Evolutionary conservation across 257 asterid species (phyloP), one percentile per base, ranked within the genome.

Genomic region (Mitragyna speciosa): DNA sequence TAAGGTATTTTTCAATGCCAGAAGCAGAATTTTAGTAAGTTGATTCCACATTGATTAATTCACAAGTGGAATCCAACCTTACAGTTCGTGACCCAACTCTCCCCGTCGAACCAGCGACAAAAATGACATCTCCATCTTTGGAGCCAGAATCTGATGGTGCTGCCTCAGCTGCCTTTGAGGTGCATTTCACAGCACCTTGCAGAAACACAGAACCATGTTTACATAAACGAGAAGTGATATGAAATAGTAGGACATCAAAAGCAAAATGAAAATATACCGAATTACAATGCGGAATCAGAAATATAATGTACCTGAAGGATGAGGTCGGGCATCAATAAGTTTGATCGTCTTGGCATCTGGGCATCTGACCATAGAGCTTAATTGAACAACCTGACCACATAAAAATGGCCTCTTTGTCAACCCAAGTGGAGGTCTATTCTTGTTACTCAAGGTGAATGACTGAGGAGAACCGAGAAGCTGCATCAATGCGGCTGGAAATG

Each of bases 31-130:
- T 0, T 17, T 33, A 24, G 36, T 20, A 43, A 79, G 59, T 43
- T 51, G 24, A 67, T 12, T 78, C 79, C 49, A 45, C 28, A 79
- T 59, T 33, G 10, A 58, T 51, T 14, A 47, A 83, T 66, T 80
- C 3, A 70, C 67, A 81, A 77, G 58, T 26, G 52, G 48, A 77
- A 76, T 39, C 43, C 71, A 64, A 95, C 99, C 99, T 95, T 84
- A 93, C 97, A 74, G 98, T 92, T 80, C 99, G 84, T 79, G 97
- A 95, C 68, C 99, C 99, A 85, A 95, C 99, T 91, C 66, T 89
- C 49, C 99, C 99, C 20, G 99, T 95, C 41, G 99, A 96, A 43
- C 99, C 99, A 19, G 98, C 99, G 72, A 95, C 99, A 87, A 89
- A 95, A 79, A 88, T 93, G 70, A 92, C 87, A 91, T 90, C 88